Evolutionary conservation across 1,284 basidiomycete genomes (phyloP).

Genomic region (Peniophora sp.): DNA sequence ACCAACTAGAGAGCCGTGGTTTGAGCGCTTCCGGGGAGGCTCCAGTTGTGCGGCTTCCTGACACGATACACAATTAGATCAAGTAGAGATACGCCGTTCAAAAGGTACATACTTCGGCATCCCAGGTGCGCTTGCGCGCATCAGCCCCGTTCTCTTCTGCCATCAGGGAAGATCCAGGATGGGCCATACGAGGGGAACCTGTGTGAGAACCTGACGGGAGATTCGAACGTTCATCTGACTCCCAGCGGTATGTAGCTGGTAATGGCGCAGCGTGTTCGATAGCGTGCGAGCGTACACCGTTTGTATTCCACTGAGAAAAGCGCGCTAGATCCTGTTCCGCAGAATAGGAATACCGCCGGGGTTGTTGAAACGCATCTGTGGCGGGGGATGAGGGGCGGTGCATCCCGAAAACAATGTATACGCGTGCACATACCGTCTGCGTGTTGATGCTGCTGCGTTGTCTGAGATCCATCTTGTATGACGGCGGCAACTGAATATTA

Average conservation of each 20-base stretch:
- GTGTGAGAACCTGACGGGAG: constrained; percentile 4
- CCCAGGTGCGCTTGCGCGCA: constrained; percentile 12
- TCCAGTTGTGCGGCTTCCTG: background rate
- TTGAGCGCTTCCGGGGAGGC: constrained; percentile 9
- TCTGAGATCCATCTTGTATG: constrained; percentile 3
- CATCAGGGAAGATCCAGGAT: constrained; percentile 4
- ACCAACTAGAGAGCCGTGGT: constrained; percentile 9
- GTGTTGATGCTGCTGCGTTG: background rate
- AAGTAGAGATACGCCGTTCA: background rate
- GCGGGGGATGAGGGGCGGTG: too few relatives aligned
- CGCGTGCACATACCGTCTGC: background rate
- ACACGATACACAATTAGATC: background rate
- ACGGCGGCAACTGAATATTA: background rate
- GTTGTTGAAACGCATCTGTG: background rate
- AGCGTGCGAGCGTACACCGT: background rate
- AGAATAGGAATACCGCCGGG: background rate
- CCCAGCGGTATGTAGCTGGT: constrained; percentile 12
- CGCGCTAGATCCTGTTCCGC: background rate
- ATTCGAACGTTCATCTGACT: constrained; percentile 5
- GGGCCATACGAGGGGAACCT: constrained; percentile 8
- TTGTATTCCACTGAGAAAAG: background rate
- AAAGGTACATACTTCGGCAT: constrained; percentile 8
- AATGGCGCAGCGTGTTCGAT: constrained; percentile 4
- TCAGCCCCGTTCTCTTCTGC: constrained; percentile 2
- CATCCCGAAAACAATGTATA: background rate